Evolutionary conservation across 2,329 filamentous ascomycete species (phyloP).

Genomic region (Colletotrichum camelliae): DNA sequence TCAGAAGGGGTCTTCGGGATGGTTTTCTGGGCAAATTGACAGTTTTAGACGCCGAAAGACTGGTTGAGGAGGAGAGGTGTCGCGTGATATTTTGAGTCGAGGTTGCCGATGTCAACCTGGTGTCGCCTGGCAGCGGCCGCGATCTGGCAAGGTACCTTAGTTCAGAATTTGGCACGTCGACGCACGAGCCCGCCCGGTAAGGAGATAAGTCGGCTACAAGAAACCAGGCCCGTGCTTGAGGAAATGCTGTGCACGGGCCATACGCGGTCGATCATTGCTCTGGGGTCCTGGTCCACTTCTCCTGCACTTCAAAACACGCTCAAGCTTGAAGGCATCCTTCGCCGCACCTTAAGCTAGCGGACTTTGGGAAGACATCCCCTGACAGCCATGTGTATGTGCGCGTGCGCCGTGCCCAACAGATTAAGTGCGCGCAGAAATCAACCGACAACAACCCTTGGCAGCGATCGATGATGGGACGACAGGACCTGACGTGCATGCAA

Average conservation of each 20-base stretch:
- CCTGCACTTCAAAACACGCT: background rate
- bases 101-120: background rate
- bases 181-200: slow-evolving; percentile 15
- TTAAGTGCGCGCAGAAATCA: background rate
- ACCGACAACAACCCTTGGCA: background rate
- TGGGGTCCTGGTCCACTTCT: slow-evolving; percentile 1
- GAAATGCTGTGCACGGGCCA: background rate
- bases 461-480: slow-evolving; percentile 3
- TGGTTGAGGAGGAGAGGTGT: background rate
- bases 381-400: background rate
- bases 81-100: background rate
- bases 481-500: background rate
- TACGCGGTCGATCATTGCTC: slow-evolving; percentile 4
- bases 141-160: background rate
- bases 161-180: slow-evolving; percentile 10
- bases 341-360: background rate
- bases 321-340: background rate
- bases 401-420: background rate
- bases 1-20: no score
- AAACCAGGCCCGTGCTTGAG: background rate
- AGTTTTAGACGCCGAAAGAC: background rate
- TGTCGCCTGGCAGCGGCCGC: background rate
- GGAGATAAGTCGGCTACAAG: slow-evolving; percentile 15
- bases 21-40: background rate
- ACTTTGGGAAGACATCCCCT: background rate